phyloP scores from a whole-genome alignment of 1,139 yeast species.

The Meyerozyma guilliermondii region DNA sequence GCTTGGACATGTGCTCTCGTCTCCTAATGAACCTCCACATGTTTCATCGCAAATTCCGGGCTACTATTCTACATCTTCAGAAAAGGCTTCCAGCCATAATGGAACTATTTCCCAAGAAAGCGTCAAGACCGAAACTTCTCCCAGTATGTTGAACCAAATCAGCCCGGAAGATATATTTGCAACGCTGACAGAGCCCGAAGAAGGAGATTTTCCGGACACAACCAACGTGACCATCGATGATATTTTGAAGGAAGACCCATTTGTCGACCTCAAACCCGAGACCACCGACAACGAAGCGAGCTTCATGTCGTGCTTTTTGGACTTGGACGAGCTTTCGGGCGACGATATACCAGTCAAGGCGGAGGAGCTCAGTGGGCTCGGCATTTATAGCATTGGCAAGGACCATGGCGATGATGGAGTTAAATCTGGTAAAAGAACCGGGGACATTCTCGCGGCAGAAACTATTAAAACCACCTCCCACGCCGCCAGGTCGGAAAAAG shows the following conservation, averaged over 20 bases:
- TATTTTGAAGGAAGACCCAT: conserved; percentile 19
- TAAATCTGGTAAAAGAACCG: not conserved
- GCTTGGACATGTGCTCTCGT: not conserved
- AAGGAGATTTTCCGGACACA: not conserved
- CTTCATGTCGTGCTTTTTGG: conserved; percentile 6
- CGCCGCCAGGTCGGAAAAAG: not conserved
- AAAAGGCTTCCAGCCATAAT: not conserved
- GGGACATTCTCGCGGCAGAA: not conserved
- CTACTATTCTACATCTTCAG: not conserved
- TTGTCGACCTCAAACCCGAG: conserved; percentile 11
- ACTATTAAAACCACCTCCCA: not conserved
- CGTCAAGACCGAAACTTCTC: not conserved
- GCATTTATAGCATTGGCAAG: not conserved
- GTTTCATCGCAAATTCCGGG: not conserved
- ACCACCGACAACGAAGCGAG: conserved; percentile 5
- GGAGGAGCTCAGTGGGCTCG: not conserved
- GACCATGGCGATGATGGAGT: not conserved
- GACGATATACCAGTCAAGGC: not conserved
- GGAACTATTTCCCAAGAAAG: not conserved
- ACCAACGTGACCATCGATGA: conserved; percentile 19
- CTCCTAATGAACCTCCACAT: not conserved
- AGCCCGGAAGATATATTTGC: conserved; percentile 1
- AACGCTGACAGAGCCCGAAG: conserved; percentile 1
- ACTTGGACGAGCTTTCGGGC: conserved; percentile 2
- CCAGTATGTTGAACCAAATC: not conserved